Evolutionary conservation across 306 rosid genomes (phyloP), one percentile per base, ranked within the genome.

Genomic region (Datisca glomerata): DNA sequence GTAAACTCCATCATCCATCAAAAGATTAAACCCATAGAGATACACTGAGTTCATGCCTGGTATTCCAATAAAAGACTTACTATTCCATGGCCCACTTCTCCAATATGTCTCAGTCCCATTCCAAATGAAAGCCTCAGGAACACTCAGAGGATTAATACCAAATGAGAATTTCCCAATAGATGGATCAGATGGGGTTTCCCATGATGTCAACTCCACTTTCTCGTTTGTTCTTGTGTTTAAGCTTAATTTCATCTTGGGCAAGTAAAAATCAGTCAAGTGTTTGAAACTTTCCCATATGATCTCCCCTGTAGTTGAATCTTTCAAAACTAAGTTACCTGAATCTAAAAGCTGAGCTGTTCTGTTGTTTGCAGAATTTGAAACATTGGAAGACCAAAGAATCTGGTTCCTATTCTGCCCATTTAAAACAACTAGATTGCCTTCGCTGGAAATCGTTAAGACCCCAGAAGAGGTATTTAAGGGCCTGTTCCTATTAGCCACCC

Each of bases 11-110:
- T 49, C 37, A 7, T 66, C 28, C 0, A 20, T 41, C 12, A 12
- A 43, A 1, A 66, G 40, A 10, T 5, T 24, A 60, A 56, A 57
- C 2, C 71, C 74, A 14, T 12, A 21, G 8, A 57, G 18, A 41
- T 62, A 72, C 31, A 44, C 50, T 7, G 70, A 48, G 17, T 7
- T 0, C 79, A 72, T 58, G 2, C 53, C 29, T 5, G 67, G 74
- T 12, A 67, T 14, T 0, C 79, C 79, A 1, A 72, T 41, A 25
- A 72, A 66, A 3, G 41, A 21, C 15, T 46, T 41, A 35, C 70
- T 54, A n/a, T 72, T 66, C 79, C 79, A 72, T 8, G 79, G 74
- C 28, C 74, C 79, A 12, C 60, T 57, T 21, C 74, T 55, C 67
- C 67, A 72, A 38, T 57, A 49, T 0, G 54, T 57, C 2, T 6